These are phyloP conservation scores for Vaccinium corymbosum DNA, from an alignment of 148 eudicot species.

Conservation along the genomic window DNA sequence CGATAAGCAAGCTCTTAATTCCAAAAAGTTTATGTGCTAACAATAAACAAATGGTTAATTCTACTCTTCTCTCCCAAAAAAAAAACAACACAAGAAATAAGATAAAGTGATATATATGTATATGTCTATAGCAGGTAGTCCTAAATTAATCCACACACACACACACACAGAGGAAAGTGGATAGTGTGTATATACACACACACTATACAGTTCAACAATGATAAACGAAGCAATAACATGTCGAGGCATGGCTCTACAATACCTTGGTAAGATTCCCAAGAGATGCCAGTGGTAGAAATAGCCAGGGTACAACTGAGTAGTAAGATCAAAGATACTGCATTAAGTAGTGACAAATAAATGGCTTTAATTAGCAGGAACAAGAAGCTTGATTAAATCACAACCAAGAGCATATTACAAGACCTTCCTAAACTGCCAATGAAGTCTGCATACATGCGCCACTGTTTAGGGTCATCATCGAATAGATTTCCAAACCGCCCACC, in stretches of 20 bases:
- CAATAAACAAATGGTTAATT: not conserved
- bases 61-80: not conserved
- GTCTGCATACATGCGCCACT: conserved; percentile 99
- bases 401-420: conserved; percentile 25
- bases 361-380: conserved; percentile 5
- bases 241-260: not conserved
- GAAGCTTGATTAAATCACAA: not conserved
- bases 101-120: not conserved
- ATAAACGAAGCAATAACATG: not conserved
- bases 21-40: not conserved
- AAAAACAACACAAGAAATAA: not conserved
- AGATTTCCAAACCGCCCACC: conserved; percentile 92
- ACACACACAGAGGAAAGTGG: not conserved
- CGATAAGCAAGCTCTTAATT: not conserved
- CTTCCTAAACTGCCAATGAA: conserved; percentile 99
- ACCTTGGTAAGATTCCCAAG: conserved; percentile 98
- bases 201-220: not conserved
- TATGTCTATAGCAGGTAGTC: not conserved
- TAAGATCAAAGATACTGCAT: conserved; percentile 91
- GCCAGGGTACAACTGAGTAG: conserved; percentile 72
- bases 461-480: conserved; percentile 95
- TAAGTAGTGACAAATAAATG: conserved; percentile 1
- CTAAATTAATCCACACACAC: not conserved
- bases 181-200: no score
- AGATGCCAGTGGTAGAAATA: conserved; percentile 88